Percentiles rank a stretch among this genome's conserved stretches.
Evolutionary conservation across 2,329 filamentous ascomycete genomes (phyloP).

Genomic region (Huntiella savannae): DNA sequence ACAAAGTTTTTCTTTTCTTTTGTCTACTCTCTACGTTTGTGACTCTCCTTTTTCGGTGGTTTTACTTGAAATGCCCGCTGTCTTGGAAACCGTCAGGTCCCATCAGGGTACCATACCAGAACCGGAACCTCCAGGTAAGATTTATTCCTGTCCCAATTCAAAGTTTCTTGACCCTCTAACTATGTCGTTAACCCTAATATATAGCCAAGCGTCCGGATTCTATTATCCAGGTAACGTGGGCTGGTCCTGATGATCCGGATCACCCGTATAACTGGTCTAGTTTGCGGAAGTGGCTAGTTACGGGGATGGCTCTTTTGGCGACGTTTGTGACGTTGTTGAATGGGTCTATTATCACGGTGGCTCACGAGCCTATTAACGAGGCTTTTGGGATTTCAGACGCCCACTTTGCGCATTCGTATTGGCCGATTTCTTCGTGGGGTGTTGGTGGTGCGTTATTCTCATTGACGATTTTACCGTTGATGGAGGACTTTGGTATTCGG

Average conservation of each 20-base stretch:
- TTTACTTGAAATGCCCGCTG: not conserved
- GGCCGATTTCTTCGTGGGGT: conserved; percentile 13
- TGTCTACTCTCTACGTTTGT: not conserved
- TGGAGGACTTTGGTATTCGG: conserved; percentile 20
- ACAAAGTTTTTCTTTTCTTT: not conserved
- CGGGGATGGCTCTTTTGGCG: conserved; percentile 18
- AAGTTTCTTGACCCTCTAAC: too few relatives aligned
- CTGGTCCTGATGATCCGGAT: conserved; percentile 34
- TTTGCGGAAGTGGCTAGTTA: conserved; percentile 21
- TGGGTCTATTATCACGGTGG: conserved; percentile 10
- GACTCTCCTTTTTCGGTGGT: not conserved
- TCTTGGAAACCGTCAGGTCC: conserved; percentile 3
- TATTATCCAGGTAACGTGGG: conserved; percentile 34
- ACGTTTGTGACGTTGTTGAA: conserved; percentile 15
- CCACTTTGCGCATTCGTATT: conserved; percentile 10
- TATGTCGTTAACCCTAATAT: too few relatives aligned
- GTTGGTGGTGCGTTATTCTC: conserved; percentile 23
- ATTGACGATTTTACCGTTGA: conserved; percentile 22
- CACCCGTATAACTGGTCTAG: conserved; percentile 54
- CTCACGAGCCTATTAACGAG: conserved; percentile 12
- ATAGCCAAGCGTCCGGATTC: too few relatives aligned
- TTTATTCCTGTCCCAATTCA: not conserved
- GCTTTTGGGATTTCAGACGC: conserved; percentile 13
- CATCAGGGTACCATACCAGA: conserved; percentile 1
- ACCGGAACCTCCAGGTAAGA: not conserved